Evolutionary conservation across 148 eudicot species (phyloP).

Genomic region (Arbutus unedo): DNA sequence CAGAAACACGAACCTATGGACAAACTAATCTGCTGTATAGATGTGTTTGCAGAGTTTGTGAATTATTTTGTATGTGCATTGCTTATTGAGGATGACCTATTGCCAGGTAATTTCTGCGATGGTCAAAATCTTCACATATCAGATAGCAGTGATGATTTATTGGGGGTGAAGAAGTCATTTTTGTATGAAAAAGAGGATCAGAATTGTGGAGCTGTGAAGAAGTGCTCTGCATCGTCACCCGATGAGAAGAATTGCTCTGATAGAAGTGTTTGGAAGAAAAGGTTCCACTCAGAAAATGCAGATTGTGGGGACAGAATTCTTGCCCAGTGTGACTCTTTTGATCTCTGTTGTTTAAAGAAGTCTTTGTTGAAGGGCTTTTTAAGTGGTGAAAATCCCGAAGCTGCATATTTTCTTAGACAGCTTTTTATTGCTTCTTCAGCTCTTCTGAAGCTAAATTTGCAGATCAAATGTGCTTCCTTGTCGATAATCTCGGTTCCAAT

Average conservation of each 20-base stretch:
- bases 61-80: conserved; percentile 29
- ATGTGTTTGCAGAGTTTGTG: conserved; percentile 35
- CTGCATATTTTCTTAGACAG: conserved; percentile 64
- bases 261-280: conserved; percentile 27
- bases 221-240: conserved; percentile 19
- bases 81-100: conserved; percentile 41
- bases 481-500: conserved; percentile 39
- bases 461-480: conserved; percentile 39
- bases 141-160: conserved; percentile 15
- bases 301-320: conserved; percentile 26
- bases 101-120: conserved; percentile 16
- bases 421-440: conserved; percentile 68
- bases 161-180: conserved; percentile 22
- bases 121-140: conserved; percentile 22
- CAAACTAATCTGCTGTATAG: conserved; percentile 41
- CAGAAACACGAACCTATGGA: conserved; percentile 33
- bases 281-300: conserved; percentile 17
- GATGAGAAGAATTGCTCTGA: conserved; percentile 17
- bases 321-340: conserved; percentile 36
- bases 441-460: conserved; percentile 57
- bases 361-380: conserved; percentile 50
- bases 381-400: conserved; percentile 61
- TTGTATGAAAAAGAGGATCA: conserved; percentile 18
- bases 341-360: conserved; percentile 29
- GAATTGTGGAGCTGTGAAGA: conserved; percentile 21